Evolutionary conservation across 805 yeast species (phyloP), one percentile per base, ranked within the genome.

Genomic region (Zygosaccharomyces bailii): DNA sequence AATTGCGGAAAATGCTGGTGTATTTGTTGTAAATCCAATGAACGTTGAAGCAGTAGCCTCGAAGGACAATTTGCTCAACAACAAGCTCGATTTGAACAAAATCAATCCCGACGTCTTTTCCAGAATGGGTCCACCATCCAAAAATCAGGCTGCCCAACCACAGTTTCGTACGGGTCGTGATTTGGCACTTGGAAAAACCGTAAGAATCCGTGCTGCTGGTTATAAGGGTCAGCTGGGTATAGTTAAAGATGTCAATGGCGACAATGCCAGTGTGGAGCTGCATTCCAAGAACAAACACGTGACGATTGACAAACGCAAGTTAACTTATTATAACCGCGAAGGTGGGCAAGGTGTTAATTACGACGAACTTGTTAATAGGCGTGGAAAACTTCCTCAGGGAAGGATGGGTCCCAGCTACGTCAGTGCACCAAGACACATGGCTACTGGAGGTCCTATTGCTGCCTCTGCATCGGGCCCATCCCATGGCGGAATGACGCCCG

Each of bases 151-250:
- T 18, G 71, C 72, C 14, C 54, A 50, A 25, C 73, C 80, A 4
- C 74, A 79, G 43, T 67, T 70, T 49, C 74, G 70, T 43, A 79
- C 82, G 43, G 96, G 96, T 6, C 79, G 96, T 53, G 96, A 88
- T 63, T 78, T 78, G 38, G 79, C 95, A 21, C 60, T 93, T 29
- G 85, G 87, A 54, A 88, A 87, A 60, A 84, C 84, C 46, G 96
- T 93, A 17, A 79, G 88, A 52, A 85, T 93, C 39, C 82, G 85
- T 59, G 88, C 96, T n/a, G 93, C 95, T 23, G 80, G 79, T 38
- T 88, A 91, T 65, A 93, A 93, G 69, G 98, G 99, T 36, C 80
- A 88, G 54, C 82, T 84, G 70, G 99, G 99, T 63, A 85, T 87
- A 52, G 87, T 93, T 34, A 84, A 86, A 54, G 98, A 93, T 61